A percentile compares a stretch with the other conserved stretches of the same genome.
Conservation (phyloP, 148 eudicot genomes). For the Diospyros kaki region DNA sequence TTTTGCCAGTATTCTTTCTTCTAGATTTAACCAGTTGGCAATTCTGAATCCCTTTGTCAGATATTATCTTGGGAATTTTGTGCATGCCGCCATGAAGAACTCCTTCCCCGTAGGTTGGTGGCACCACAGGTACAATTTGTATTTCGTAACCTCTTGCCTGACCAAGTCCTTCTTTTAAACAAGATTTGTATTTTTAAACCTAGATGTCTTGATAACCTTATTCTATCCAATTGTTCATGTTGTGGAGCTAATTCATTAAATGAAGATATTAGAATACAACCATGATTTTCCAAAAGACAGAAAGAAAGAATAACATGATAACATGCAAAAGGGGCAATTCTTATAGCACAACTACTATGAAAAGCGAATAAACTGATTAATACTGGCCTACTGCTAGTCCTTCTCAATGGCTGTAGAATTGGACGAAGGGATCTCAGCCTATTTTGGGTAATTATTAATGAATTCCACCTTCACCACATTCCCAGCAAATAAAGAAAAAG, state of each 20-base stretch:
- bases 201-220: not conserved
- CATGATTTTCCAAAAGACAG: too few species aligned
- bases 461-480: too few species aligned
- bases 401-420: too few species aligned
- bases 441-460: too few species aligned
- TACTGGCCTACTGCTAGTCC: too few species aligned
- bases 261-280: too few species aligned
- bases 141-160: conserved; percentile 2
- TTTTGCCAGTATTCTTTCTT: not conserved
- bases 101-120: conserved; percentile 82
- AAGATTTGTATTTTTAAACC: not conserved
- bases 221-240: not conserved
- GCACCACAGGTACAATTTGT: conserved; percentile 71
- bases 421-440: too few species aligned
- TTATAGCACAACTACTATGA: not conserved
- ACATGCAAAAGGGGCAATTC: too few species aligned
- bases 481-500: too few species aligned
- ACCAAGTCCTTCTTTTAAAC: not conserved
- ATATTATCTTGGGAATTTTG: conserved; percentile 96
- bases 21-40: conserved; percentile 6
- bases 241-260: not conserved
- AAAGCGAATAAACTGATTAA: not conserved
- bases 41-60: conserved; percentile 25
- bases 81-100: conserved; percentile 91
- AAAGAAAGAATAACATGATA: too few species aligned